A percentile compares a stretch with the other conserved stretches of the same genome.
These are phyloP conservation scores for Zoysia matrella DNA, from an alignment of 202 grass and related monocot genomes.

Conservation along the genomic window DNA sequence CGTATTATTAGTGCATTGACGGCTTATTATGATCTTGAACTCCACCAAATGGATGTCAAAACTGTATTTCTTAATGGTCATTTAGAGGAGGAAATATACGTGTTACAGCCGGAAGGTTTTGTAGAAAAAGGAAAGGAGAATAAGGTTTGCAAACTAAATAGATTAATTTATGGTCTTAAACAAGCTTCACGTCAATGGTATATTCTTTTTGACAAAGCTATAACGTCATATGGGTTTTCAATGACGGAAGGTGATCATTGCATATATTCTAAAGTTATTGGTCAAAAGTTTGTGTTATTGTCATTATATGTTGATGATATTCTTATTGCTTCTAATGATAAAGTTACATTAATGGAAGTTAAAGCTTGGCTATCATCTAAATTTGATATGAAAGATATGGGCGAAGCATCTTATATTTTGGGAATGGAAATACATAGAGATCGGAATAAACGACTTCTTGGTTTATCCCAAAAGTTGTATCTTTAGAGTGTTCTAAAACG, in stretches of 20 bases:
- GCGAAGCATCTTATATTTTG: not conserved
- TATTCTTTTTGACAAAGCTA: not conserved
- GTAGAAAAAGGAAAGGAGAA: conserved; percentile 6
- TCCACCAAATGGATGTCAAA: no score
- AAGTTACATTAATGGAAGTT: no score
- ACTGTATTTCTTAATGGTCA: not conserved
- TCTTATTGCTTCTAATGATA: no score
- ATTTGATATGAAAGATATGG: no score
- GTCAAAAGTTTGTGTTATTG: not conserved
- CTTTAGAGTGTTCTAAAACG: no score
- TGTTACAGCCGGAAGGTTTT: not conserved
- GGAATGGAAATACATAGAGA: no score
- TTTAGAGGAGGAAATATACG: conserved; percentile 11
- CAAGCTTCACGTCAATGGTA: conserved; percentile 6
- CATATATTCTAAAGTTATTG: not conserved
- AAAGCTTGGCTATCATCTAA: no score
- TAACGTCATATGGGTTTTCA: conserved; percentile 8
- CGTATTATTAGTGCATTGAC: not conserved
- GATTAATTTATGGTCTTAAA: conserved; percentile 4
- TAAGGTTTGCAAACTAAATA: conserved; percentile 15
- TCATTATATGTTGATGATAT: not conserved
- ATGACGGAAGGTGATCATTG: conserved; percentile 17
- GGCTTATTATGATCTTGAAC: not conserved
- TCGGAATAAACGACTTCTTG: no score
- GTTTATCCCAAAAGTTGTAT: no score